Conservation (phyloP, 306 rosid species). For the Abrus pulchellus region DNA sequence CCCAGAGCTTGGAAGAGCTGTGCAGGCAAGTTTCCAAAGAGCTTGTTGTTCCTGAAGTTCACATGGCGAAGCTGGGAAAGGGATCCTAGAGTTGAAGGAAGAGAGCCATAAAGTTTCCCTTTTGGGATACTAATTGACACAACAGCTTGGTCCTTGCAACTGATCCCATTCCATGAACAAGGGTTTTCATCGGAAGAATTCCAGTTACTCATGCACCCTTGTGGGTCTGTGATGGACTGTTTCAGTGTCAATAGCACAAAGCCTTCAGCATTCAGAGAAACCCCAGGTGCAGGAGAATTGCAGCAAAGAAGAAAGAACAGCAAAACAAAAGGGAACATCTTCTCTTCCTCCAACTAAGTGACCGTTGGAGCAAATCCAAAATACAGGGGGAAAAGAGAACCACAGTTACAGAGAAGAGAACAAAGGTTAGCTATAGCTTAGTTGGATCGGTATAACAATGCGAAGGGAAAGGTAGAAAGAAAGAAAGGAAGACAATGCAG, state of each 20-base stretch:
- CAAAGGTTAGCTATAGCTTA: slow-evolving; percentile 29
- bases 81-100: slow-evolving; percentile 78
- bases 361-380: slow-evolving; percentile 54
- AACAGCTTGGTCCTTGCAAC: slow-evolving; percentile 83
- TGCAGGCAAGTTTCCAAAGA: slow-evolving; percentile 73
- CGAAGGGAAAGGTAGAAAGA: slow-evolving; percentile 13
- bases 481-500: slow-evolving; percentile 39
- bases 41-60: slow-evolving; percentile 82
- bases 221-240: slow-evolving; percentile 75
- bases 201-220: slow-evolving; percentile 79
- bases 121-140: slow-evolving; percentile 88
- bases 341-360: slow-evolving; percentile 43
- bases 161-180: slow-evolving; percentile 91
- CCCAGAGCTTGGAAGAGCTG: slow-evolving; percentile 81
- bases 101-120: slow-evolving; percentile 78
- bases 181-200: slow-evolving; percentile 82
- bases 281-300: slow-evolving; percentile 54
- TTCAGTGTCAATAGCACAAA: slow-evolving; percentile 74
- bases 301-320: slow-evolving; percentile 60
- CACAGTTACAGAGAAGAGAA: too few relatives aligned
- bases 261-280: slow-evolving; percentile 78
- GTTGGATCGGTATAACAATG: slow-evolving; percentile 31
- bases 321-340: slow-evolving; percentile 49
- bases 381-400: slow-evolving; percentile 9
- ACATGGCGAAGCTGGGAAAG: slow-evolving; percentile 87